phyloP scores from a whole-genome alignment of 2,329 filamentous ascomycete species.

The Nemania bipapillata region DNA sequence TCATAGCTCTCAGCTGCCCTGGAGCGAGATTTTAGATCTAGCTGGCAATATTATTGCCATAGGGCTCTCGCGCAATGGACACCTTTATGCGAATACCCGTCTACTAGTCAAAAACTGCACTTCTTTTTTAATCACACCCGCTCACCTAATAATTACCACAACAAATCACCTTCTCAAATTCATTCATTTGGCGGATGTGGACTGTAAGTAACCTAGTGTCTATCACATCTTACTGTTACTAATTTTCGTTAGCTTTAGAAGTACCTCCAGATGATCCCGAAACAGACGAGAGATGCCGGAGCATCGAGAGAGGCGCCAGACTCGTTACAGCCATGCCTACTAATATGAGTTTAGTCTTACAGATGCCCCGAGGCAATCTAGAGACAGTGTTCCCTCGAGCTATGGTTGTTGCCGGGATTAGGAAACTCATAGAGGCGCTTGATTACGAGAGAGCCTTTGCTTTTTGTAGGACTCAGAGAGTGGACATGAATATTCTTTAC shows the following conservation, averaged over 20 bases:
- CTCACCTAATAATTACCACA: conserved; percentile 91
- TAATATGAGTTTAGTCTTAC: conserved; percentile 83
- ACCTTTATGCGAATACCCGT: conserved; percentile 79
- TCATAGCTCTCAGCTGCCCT: conserved; percentile 63
- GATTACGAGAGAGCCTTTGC: conserved; percentile 87
- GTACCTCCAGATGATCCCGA: conserved; percentile 89
- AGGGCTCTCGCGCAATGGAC: conserved; percentile 79
- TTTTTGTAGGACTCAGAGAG: conserved; percentile 88
- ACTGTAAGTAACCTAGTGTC: conserved; percentile 63
- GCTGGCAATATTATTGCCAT: conserved; percentile 59
- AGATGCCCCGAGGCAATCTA: conserved; percentile 95
- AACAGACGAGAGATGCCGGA: conserved; percentile 89
- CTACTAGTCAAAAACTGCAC: conserved; percentile 87
- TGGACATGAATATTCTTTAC: conserved; percentile 97
- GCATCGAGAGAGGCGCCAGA: conserved; percentile 86
- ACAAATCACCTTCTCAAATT: conserved; percentile 94
- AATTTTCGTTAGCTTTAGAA: conserved; percentile 70
- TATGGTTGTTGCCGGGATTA: conserved; percentile 89
- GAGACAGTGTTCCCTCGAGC: conserved; percentile 95
- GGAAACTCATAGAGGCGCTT: conserved; percentile 79
- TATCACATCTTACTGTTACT: conserved; percentile 6
- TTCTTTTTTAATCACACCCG: conserved; percentile 83
- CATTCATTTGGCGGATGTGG: conserved; percentile 76
- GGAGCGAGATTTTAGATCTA: conserved; percentile 61
- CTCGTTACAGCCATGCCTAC: conserved; percentile 91